phyloP scores from a whole-genome alignment of 164 flowering plant species.

The Tetrastigma voinierianum region DNA sequence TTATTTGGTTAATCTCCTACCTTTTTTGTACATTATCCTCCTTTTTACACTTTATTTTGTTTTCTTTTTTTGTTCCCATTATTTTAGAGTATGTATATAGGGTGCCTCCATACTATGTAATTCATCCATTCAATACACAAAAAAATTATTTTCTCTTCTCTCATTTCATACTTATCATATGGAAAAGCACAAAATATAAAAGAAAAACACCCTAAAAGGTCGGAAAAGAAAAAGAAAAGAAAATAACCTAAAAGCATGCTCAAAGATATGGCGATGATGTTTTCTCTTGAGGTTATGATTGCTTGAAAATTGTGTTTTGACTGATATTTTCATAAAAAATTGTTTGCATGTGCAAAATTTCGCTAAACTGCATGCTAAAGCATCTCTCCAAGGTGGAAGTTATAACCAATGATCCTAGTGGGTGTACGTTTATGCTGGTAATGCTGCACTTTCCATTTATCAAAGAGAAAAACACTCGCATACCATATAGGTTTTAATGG shows the following conservation, averaged over 20 bases:
- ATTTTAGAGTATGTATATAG: no score
- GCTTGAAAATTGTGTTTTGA: neutral
- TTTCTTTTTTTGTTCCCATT: no score
- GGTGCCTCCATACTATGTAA: no score
- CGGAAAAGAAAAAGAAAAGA: neutral
- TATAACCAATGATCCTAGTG: constrained; percentile 84
- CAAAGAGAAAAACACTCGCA: neutral
- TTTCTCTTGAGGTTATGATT: neutral
- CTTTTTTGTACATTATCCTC: no score
- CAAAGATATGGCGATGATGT: neutral
- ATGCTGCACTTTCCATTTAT: constrained; percentile 7
- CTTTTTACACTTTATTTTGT: no score
- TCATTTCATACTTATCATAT: no score
- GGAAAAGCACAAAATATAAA: neutral
- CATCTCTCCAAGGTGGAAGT: constrained; percentile 98
- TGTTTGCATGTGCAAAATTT: constrained; percentile 53
- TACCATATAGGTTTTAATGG: constrained; percentile 1
- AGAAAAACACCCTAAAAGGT: neutral
- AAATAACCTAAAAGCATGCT: neutral
- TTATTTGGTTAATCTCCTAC: no score
- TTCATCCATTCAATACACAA: no score
- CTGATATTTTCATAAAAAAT: neutral
- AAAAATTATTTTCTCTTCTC: no score
- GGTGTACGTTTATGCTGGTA: constrained; percentile 95
- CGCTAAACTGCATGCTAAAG: constrained; percentile 91